Evolutionary conservation across 257 asterid species (phyloP).

Genomic region (Nicotiana knightiana): DNA sequence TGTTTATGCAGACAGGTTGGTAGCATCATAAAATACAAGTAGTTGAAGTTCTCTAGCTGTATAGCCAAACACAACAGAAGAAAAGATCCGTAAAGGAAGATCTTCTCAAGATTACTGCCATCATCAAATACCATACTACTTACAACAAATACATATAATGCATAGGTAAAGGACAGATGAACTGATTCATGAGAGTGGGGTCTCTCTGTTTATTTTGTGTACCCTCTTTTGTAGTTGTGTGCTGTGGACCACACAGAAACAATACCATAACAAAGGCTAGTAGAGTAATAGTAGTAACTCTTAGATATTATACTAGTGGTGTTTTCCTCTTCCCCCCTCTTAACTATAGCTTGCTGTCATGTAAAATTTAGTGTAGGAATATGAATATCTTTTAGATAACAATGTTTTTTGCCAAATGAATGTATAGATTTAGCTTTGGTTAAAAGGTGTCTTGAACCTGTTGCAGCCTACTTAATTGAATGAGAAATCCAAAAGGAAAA

Average conservation of each 20-base stretch:
- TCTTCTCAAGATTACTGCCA: slow-evolving; percentile 54
- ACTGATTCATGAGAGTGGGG: slow-evolving; percentile 66
- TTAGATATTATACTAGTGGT: neutral
- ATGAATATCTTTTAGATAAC: neutral
- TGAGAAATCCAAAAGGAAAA: neutral
- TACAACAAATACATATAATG: slow-evolving; percentile 58
- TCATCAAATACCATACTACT: slow-evolving; percentile 56
- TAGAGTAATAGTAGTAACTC: neutral
- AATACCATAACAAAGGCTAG: neutral
- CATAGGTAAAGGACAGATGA: slow-evolving; percentile 67
- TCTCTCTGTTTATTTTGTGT: slow-evolving; percentile 43
- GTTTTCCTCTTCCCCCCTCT: neutral
- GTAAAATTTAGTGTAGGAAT: neutral
- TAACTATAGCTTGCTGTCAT: neutral
- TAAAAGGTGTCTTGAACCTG: neutral
- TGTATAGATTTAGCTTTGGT: neutral
- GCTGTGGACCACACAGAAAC: slow-evolving; percentile 48
- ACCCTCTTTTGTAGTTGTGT: slow-evolving; percentile 43
- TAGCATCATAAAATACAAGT: slow-evolving; percentile 32
- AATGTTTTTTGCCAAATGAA: neutral
- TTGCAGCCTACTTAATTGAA: neutral
- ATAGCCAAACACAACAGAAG: slow-evolving; percentile 55
- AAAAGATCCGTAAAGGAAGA: slow-evolving; percentile 49
- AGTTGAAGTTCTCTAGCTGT: slow-evolving; percentile 21
- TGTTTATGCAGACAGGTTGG: slow-evolving; percentile 66